Percentiles rank a stretch among this genome's conserved stretches.
phyloP scores from a whole-genome alignment of 75 land plant species.

The Gnetum montanum region DNA sequence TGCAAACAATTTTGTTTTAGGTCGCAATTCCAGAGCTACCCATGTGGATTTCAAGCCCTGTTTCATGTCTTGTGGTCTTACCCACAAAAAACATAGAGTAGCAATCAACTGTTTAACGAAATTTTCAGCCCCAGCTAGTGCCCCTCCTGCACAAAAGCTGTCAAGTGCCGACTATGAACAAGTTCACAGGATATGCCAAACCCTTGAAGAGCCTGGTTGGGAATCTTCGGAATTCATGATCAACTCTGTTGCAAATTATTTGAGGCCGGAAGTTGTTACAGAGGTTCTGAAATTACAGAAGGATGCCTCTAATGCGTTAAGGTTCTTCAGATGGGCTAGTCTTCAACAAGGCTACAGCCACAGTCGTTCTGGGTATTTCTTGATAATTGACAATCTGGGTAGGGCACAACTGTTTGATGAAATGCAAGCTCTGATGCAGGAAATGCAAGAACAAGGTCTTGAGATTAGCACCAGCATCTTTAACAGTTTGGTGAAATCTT shows the following conservation, averaged over 20 bases:
- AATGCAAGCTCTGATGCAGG: background rate
- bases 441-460: slow-evolving; percentile 1
- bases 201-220: background rate
- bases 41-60: too few relatives aligned
- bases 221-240: background rate
- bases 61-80: too few relatives aligned
- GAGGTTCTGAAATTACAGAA: slow-evolving; percentile 2
- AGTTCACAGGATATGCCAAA: background rate
- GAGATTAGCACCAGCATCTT: slow-evolving; percentile 4
- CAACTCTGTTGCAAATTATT: background rate
- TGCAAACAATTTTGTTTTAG: too few relatives aligned
- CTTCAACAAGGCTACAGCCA: slow-evolving; percentile 6
- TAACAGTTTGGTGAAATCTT: background rate
- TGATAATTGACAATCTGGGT: slow-evolving; percentile 9
- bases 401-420: slow-evolving; percentile 10
- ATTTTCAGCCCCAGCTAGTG: too few relatives aligned
- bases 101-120: too few relatives aligned
- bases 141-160: background rate
- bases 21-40: too few relatives aligned
- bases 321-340: slow-evolving; percentile 19
- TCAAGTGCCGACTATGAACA: too few relatives aligned
- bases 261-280: background rate
- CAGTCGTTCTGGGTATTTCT: slow-evolving; percentile 1
- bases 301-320: background rate
- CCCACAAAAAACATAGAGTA: too few relatives aligned